Evolutionary conservation across 345 rosid genomes (phyloP).

Genomic region (Kandelia obovata): DNA sequence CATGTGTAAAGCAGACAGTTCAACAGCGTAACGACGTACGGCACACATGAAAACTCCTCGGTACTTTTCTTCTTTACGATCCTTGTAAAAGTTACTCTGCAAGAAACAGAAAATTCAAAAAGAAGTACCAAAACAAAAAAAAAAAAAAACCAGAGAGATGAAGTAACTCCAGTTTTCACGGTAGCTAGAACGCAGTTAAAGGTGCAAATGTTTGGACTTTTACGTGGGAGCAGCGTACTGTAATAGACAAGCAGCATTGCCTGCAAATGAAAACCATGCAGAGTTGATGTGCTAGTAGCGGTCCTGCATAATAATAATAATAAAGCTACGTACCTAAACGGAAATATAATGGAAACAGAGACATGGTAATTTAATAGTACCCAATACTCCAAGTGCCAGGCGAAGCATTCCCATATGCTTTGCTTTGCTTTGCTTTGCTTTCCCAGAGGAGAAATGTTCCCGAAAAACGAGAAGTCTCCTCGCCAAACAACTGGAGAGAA

Average conservation of each 20-base stretch:
- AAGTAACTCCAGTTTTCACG: no score
- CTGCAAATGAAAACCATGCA: conserved; percentile 38
- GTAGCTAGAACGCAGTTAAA: no score
- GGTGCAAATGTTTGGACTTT: conserved; percentile 3
- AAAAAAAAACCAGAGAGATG: neutral
- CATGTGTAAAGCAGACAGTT: conserved; percentile 77
- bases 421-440: conserved; percentile 2
- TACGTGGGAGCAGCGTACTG: conserved; percentile 76
- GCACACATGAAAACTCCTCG: conserved; percentile 74
- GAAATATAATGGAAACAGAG: neutral
- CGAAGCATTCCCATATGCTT: conserved; percentile 52
- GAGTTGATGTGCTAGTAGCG: neutral
- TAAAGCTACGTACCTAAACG: no score
- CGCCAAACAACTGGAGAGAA: neutral
- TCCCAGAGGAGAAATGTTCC: conserved; percentile 8
- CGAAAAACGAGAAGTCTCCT: neutral
- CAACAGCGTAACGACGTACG: conserved; percentile 57
- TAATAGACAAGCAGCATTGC: conserved; percentile 76
- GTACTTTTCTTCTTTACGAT: conserved; percentile 67
- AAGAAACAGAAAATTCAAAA: neutral
- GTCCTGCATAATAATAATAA: no score
- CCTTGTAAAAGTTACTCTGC: conserved; percentile 70
- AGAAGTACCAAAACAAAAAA: neutral
- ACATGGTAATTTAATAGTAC: conserved; percentile 22
- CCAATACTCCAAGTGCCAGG: conserved; percentile 60